phyloP scores from a whole-genome alignment of 139 green algal genomes.

The Tetraselmis chui region DNA sequence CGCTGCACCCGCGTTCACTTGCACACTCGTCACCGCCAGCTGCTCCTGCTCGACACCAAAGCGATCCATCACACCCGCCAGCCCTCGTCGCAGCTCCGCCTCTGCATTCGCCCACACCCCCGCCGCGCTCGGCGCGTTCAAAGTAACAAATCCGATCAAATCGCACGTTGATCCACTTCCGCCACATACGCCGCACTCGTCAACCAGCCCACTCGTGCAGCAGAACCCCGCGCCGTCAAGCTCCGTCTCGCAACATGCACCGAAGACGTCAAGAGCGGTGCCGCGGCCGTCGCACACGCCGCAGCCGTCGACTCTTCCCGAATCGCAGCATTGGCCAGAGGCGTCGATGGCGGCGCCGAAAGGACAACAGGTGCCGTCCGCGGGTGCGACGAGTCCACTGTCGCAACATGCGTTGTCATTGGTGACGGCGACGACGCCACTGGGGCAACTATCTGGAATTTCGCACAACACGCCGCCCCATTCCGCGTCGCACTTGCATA shows the following conservation, averaged over 20 bases:
- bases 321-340: constrained; percentile 35
- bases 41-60: not conserved
- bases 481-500: constrained; percentile 20
- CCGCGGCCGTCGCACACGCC: constrained; percentile 38
- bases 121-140: not conserved
- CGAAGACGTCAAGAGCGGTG: constrained; percentile 26
- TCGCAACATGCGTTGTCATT: not conserved
- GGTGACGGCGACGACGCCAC: constrained; percentile 18
- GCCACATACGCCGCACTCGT: constrained; percentile 49
- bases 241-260: constrained; percentile 26
- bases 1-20: constrained; percentile 4
- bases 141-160: not conserved
- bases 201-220: constrained; percentile 34
- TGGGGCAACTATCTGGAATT: constrained; percentile 15
- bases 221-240: constrained; percentile 40
- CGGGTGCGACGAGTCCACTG: not conserved
- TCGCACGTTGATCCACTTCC: constrained; percentile 32
- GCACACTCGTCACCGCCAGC: not conserved
- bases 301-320: constrained; percentile 31
- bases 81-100: not conserved
- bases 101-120: not conserved
- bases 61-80: constrained; percentile 4
- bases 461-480: constrained; percentile 26
- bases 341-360: constrained; percentile 18
- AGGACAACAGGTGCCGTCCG: constrained; percentile 21